phyloP scores from a whole-genome alignment of 306 rosid species.

The Prinsepia uniflora region DNA sequence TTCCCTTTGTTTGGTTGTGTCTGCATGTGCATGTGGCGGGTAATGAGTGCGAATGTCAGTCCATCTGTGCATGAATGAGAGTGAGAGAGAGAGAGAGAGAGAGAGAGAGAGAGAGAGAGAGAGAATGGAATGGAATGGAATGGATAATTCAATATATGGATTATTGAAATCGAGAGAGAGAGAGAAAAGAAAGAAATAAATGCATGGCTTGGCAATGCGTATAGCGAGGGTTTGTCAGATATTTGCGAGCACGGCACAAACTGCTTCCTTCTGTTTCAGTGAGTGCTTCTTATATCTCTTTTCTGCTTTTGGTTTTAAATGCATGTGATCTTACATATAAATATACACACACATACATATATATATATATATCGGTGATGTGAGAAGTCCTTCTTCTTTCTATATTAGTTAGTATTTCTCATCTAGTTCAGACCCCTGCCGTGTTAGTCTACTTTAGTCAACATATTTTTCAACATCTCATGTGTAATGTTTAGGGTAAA shows the following conservation, averaged over 20 bases:
- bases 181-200: constrained; percentile 10
- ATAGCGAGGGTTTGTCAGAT: constrained; percentile 45
- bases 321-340: neutral
- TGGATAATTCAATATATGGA: constrained; percentile 28
- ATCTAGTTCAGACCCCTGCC: neutral
- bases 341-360: too few species aligned
- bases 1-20: constrained; percentile 19
- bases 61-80: constrained; percentile 72
- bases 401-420: neutral
- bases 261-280: neutral
- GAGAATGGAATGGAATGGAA: constrained; percentile 8
- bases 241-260: constrained; percentile 26
- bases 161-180: constrained; percentile 38
- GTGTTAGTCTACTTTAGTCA: neutral
- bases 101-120: constrained; percentile 27
- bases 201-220: constrained; percentile 65
- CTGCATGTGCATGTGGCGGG: constrained; percentile 78
- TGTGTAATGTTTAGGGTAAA: too few species aligned
- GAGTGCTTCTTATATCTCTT: neutral
- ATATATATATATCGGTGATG: neutral
- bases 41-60: constrained; percentile 74
- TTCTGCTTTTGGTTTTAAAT: constrained; percentile 6
- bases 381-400: neutral
- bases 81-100: constrained; percentile 47
- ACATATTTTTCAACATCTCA: neutral